Percentiles rank a stretch among this genome's conserved stretches.
phyloP scores from a whole-genome alignment of 495 filamentous ascomycete species.

The Neurospora sp. region DNA sequence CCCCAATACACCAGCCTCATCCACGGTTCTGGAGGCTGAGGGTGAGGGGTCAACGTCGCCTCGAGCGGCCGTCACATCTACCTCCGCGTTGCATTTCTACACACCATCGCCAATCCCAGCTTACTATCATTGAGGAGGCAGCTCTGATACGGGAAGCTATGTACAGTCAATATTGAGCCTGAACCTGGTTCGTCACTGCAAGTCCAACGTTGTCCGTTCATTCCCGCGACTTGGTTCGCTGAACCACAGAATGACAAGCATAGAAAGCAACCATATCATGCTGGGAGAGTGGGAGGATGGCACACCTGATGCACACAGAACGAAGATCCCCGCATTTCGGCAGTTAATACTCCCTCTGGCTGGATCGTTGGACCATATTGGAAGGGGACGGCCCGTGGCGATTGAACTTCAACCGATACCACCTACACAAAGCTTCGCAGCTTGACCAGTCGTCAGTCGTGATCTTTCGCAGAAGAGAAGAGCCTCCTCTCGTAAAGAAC shows the following conservation, averaged over 20 bases:
- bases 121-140: neutral
- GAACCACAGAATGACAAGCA: neutral
- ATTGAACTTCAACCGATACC: neutral
- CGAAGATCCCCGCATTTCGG: neutral
- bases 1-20: neutral
- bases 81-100: neutral
- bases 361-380: neutral
- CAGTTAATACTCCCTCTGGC: neutral
- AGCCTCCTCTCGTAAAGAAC: neutral
- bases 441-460: neutral
- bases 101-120: neutral
- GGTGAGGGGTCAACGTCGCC: neutral
- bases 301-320: neutral
- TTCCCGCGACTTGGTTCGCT: neutral
- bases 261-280: neutral
- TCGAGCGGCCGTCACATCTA: neutral
- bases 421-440: neutral
- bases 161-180: neutral
- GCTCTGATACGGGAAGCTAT: neutral
- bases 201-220: neutral
- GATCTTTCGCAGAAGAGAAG: neutral
- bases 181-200: neutral
- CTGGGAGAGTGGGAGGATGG: neutral
- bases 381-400: neutral
- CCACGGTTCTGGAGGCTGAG: neutral